A percentile compares a stretch with the other conserved stretches of the same genome.
These are phyloP conservation scores for Neospora caninum DNA, from an alignment of 169 alveolate species.

Conservation along the genomic window DNA sequence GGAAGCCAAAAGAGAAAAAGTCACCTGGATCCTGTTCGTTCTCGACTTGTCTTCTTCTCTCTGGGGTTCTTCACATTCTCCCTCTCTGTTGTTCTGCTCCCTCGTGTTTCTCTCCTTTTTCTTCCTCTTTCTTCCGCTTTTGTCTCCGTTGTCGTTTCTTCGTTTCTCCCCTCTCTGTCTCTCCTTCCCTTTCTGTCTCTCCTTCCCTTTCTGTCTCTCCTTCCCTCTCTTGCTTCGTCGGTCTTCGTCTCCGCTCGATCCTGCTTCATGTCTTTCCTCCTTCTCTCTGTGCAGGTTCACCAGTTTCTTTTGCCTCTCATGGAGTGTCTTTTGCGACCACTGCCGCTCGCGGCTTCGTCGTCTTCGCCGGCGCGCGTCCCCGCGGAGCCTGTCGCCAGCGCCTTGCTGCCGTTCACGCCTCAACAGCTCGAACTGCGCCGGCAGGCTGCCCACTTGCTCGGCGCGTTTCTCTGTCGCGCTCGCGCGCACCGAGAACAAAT, in stretches of 20 bases:
- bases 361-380: neutral
- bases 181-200: neutral
- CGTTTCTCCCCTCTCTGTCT: neutral
- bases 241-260: neutral
- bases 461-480: neutral
- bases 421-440: conserved; percentile 50
- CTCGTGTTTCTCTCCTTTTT: too few relatives aligned
- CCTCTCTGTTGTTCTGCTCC: too few relatives aligned
- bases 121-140: neutral
- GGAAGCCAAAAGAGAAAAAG: too few relatives aligned
- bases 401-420: conserved; percentile 22
- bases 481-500: conserved; percentile 7
- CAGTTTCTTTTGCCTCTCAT: conserved; percentile 39
- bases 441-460: conserved; percentile 24
- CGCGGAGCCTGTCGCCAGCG: neutral
- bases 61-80: too few relatives aligned
- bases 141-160: neutral
- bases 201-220: too few relatives aligned
- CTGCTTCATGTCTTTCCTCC: neutral
- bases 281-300: neutral
- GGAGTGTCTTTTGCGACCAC: conserved; percentile 24
- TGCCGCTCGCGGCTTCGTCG: neutral
- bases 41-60: too few relatives aligned
- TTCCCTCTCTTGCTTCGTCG: neutral
- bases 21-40: too few relatives aligned